A percentile compares a stretch with the other conserved stretches of the same genome.
These are phyloP conservation scores for Phoenix dactylifera DNA, from an alignment of 176 grass and related monocot species.

Conservation along the genomic window DNA sequence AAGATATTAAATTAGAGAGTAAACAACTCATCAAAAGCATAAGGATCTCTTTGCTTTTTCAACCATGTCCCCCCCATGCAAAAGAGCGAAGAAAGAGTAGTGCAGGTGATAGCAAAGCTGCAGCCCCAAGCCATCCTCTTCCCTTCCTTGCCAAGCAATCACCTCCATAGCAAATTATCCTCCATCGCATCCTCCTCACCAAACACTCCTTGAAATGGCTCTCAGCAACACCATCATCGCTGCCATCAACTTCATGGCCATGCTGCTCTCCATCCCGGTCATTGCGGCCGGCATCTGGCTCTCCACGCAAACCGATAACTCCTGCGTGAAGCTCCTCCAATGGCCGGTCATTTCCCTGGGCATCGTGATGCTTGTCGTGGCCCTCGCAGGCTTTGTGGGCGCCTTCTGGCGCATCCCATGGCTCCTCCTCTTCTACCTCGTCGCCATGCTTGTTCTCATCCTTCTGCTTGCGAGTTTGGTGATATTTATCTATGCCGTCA, in stretches of 20 bases:
- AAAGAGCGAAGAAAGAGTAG: too few species aligned
- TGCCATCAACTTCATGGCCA: constrained; percentile 44
- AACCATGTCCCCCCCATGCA: too few species aligned
- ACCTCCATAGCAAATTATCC: too few species aligned
- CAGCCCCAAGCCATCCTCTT: too few species aligned
- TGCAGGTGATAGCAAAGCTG: too few species aligned
- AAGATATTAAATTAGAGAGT: too few species aligned
- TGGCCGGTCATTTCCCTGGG: constrained; percentile 67
- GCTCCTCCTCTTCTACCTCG: constrained; percentile 63
- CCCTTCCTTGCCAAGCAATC: too few species aligned
- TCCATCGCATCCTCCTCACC: too few species aligned
- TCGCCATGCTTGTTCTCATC: constrained; percentile 53
- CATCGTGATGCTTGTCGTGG: constrained; percentile 41
- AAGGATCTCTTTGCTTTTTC: too few species aligned
- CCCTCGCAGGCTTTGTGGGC: constrained; percentile 50
- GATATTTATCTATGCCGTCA: constrained; percentile 52
- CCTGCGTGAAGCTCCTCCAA: constrained; percentile 69
- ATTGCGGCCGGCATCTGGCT: constrained; percentile 71
- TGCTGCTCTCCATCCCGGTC: constrained; percentile 70
- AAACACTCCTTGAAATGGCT: constrained; percentile 26
- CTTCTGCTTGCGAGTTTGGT: constrained; percentile 35
- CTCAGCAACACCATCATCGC: constrained; percentile 47
- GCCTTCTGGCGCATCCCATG: constrained; percentile 64
- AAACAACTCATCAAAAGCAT: too few species aligned
- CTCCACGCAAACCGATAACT: constrained; percentile 47